phyloP scores from a whole-genome alignment of 345 rosid species.

The Passiflora organensis region DNA sequence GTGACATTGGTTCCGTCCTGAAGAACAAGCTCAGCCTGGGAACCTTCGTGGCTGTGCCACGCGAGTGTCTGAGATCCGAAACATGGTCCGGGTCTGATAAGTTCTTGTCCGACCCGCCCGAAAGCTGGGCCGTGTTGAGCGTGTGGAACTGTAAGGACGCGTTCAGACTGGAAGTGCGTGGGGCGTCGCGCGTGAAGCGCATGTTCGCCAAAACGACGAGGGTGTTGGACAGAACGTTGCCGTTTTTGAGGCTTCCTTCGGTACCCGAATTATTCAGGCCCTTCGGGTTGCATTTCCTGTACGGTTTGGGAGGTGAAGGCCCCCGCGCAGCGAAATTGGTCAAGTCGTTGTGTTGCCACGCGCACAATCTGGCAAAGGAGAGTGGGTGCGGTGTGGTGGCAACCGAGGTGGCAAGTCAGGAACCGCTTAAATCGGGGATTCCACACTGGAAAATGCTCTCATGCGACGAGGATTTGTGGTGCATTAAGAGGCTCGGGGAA shows the following conservation, averaged over 20 bases:
- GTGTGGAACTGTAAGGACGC: constrained; percentile 86
- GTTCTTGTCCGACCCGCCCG: constrained; percentile 68
- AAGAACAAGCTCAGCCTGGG: constrained; percentile 68
- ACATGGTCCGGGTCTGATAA: constrained; percentile 57
- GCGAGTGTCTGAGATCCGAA: constrained; percentile 21
- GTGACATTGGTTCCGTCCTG: constrained; percentile 81
- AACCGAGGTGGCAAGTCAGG: constrained; percentile 64
- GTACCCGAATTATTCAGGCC: constrained; percentile 79
- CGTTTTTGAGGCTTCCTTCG: constrained; percentile 74
- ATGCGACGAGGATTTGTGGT: constrained; percentile 81
- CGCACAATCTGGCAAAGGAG: constrained; percentile 76
- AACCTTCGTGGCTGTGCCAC: constrained; percentile 76
- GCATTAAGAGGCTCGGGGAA: constrained; percentile 76
- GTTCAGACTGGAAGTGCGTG: constrained; percentile 70
- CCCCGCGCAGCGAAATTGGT: constrained; percentile 55
- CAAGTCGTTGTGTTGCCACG: constrained; percentile 63
- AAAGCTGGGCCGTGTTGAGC: constrained; percentile 81
- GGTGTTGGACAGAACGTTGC: constrained; percentile 58
- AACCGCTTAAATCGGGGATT: constrained; percentile 63
- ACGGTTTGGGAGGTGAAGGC: constrained; percentile 94
- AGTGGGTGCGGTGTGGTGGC: constrained; percentile 71
- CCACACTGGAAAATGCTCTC: constrained; percentile 84
- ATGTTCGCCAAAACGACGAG: constrained; percentile 60
- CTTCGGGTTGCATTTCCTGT: constrained; percentile 72
- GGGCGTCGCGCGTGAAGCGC: constrained; percentile 51